Conservation (phyloP, 352 stramenopile species). For the Pythium scleroteichum region DNA sequence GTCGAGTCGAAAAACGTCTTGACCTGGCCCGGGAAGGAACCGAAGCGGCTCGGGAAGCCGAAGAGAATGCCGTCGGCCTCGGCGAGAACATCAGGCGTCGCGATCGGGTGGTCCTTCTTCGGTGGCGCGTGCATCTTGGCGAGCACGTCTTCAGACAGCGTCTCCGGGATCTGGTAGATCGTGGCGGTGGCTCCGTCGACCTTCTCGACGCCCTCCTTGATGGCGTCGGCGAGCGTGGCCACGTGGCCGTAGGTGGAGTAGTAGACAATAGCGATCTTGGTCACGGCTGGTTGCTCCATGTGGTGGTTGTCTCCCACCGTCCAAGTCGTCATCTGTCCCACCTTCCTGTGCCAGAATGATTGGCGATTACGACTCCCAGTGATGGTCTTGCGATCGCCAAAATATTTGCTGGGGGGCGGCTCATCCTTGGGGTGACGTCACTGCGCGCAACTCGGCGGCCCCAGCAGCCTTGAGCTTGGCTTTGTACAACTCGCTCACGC, state of each 20-base stretch:
- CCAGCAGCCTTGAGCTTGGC: slow-evolving; percentile 9
- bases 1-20: slow-evolving; percentile 88
- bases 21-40: slow-evolving; percentile 77
- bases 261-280: slow-evolving; percentile 65
- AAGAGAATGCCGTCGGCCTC: slow-evolving; percentile 82
- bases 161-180: slow-evolving; percentile 70
- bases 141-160: slow-evolving; percentile 60
- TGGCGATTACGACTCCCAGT: not conserved
- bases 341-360: too few relatives aligned
- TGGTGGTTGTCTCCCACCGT: too few relatives aligned
- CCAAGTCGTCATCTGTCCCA: too few relatives aligned
- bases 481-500: slow-evolving; percentile 59
- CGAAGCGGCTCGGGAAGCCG: slow-evolving; percentile 81
- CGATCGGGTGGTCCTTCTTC: slow-evolving; percentile 54
- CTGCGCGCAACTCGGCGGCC: not conserved
- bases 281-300: slow-evolving; percentile 24
- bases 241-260: slow-evolving; percentile 77
- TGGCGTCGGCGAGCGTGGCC: slow-evolving; percentile 39
- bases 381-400: not conserved
- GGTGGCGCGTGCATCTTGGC: slow-evolving; percentile 61
- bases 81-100: slow-evolving; percentile 43
- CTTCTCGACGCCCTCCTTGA: slow-evolving; percentile 60
- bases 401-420: too few relatives aligned
- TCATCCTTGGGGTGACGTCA: too few relatives aligned
- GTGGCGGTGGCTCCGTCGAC: slow-evolving; percentile 41